Evolutionary conservation across 257 asterid species (phyloP), one percentile per base, ranked within the genome.

Genomic region (Coffea canephora): DNA sequence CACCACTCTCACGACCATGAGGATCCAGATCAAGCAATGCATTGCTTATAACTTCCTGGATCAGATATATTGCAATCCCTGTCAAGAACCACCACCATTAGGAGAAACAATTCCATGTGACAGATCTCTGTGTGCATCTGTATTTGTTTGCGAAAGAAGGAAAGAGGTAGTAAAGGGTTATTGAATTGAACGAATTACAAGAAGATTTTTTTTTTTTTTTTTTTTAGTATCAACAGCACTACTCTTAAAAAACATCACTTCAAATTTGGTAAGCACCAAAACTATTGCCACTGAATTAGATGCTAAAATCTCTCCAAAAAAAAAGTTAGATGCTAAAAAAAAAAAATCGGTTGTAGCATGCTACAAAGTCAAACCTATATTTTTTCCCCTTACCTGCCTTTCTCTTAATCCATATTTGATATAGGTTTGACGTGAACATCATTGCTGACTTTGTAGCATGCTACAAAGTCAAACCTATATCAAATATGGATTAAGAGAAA

Each of bases 1-100:
- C 82, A 76, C 79, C 85, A 79, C 86, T 84, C 78, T 84, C 88
- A 59, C 76, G 81, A 39, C 70, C 81, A 84, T 62, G 67, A 83
- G 83, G 74, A 79, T 86, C 89, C 83, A 95, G 85, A 85, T 95
- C 99, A 72, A 84, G 64, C 64, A 77, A 85, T 75, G 88, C 89
- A 84, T 85, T 92, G 87, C 79, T 81, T 85, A 92, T 76, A 73
- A 92, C 80, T 71, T 85, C 96, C 85, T 85, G 88, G 73, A 85
- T 74, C 50, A 90, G 78, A 83, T 92, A 90, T 69, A 84, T 73
- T 71, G 93, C 91, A 72, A 89, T 77, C 72, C 99, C 99, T 95
- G 91, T 73, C 54, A 71, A 79, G 77, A 80, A 49, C 59, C 48
- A 46, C 55, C 66, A 73, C 16, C 12, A 18, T 45, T 31, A 69